These are phyloP conservation scores for Quercus robur DNA, from an alignment of 306 rosid genomes.

Conservation along the genomic window DNA sequence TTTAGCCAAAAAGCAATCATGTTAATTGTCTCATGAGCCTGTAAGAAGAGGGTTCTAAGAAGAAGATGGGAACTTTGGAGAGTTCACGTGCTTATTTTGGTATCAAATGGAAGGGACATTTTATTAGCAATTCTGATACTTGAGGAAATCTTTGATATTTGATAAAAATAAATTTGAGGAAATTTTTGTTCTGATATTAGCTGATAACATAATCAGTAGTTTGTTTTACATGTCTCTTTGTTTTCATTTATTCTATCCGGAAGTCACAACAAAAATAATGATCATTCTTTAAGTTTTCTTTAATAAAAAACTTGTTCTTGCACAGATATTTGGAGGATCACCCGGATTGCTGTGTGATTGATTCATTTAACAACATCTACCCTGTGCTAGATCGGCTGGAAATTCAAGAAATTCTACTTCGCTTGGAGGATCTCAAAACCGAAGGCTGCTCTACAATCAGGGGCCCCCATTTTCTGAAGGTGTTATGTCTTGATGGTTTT, in stretches of 20 bases:
- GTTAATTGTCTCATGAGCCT: background rate
- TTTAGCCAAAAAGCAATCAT: background rate
- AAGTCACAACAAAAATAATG: too few species aligned
- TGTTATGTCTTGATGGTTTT: background rate
- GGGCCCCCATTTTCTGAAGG: constrained; percentile 78
- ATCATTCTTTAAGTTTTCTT: background rate
- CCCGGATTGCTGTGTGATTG: constrained; percentile 63
- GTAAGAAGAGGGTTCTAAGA: background rate
- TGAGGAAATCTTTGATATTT: too few species aligned
- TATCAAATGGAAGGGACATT: background rate
- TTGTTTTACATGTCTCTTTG: too few species aligned
- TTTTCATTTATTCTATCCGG: too few species aligned
- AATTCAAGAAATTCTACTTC: constrained; percentile 71
- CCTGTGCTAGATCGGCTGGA: constrained; percentile 70
- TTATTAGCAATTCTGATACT: background rate
- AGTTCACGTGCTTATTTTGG: background rate
- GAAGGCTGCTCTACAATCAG: constrained; percentile 46
- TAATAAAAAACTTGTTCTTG: background rate
- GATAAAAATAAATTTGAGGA: too few species aligned
- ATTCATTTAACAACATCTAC: constrained; percentile 56
- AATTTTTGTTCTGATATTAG: too few species aligned
- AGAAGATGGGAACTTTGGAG: background rate
- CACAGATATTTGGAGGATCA: constrained; percentile 61
- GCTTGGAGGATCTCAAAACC: constrained; percentile 54
- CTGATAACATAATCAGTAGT: too few species aligned